Percentiles rank a stretch among this genome's conserved stretches.
Conservation (phyloP, 345 rosid species). For the Populus deltoides region DNA sequence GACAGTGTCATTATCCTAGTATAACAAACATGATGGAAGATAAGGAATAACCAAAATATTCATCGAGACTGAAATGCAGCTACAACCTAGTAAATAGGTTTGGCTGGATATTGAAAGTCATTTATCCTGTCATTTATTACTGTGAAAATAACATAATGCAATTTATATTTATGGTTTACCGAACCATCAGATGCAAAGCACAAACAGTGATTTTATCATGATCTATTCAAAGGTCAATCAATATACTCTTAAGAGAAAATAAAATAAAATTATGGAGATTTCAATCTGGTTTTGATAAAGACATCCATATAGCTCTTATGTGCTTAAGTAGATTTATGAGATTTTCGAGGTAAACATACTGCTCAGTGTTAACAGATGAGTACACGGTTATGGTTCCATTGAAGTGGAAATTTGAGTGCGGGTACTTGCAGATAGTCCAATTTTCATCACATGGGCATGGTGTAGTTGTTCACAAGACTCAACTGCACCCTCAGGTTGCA, state of each 20-base stretch:
- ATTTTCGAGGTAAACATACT: not conserved
- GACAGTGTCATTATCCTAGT: conserved; percentile 79
- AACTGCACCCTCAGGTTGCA: not conserved
- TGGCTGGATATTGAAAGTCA: not conserved
- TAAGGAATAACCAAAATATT: not conserved
- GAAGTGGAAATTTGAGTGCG: not conserved
- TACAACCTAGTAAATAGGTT: not conserved
- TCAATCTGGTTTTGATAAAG: not conserved
- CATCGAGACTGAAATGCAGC: not conserved
- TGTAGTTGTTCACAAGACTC: not conserved
- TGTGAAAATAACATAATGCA: not conserved
- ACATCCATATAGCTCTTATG: not conserved
- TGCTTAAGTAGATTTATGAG: not conserved
- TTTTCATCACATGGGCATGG: not conserved
- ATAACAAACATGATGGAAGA: not conserved
- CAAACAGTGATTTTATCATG: too few species aligned
- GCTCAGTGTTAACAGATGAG: too few species aligned
- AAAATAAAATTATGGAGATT: not conserved
- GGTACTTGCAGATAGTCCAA: not conserved
- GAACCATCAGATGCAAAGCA: too few species aligned
- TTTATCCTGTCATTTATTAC: not conserved
- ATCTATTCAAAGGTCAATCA: too few species aligned
- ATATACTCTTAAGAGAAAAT: not conserved
- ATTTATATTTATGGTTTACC: too few species aligned
- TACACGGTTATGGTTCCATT: not conserved